Percentiles rank a stretch among this genome's conserved stretches.
Conservation (phyloP, 1,284 basidiomycete species). For the Tilletia horrida region DNA sequence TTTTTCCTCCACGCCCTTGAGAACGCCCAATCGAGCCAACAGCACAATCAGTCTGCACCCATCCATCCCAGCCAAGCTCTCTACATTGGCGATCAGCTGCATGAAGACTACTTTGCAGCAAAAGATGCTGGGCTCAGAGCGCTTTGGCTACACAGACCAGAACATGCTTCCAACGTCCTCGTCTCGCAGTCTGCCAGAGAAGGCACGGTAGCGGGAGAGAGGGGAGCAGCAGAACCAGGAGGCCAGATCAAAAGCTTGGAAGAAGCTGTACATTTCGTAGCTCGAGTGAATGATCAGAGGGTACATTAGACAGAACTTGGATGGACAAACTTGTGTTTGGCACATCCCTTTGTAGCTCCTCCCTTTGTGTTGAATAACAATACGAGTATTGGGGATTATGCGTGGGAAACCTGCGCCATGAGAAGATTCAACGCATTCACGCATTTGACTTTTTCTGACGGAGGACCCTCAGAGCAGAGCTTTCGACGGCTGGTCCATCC, state of each 20-base stretch:
- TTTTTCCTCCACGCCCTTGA: conserved; percentile 34
- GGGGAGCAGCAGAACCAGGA: background rate
- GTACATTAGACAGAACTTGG: no score
- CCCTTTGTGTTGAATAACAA: no score
- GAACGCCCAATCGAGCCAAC: conserved; percentile 14
- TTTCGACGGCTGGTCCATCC: background rate
- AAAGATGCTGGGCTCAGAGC: conserved; percentile 32
- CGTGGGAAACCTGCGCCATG: no score
- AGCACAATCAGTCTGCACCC: no score
- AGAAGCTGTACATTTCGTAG: background rate
- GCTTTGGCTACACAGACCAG: conserved; percentile 26
- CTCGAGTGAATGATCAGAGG: background rate
- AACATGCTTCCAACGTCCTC: background rate
- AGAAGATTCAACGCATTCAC: no score
- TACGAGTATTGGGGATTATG: no score
- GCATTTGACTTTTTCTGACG: no score
- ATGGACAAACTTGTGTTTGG: no score
- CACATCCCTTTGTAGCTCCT: no score
- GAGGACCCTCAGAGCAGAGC: no score
- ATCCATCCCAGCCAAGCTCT: conserved; percentile 22
- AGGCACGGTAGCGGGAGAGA: background rate
- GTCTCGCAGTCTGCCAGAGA: background rate
- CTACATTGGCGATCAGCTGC: conserved; percentile 40
- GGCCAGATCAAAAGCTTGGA: background rate
- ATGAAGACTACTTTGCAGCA: conserved; percentile 39